Conservation (phyloP, 345 rosid species). For the Euclidium syriacum region DNA sequence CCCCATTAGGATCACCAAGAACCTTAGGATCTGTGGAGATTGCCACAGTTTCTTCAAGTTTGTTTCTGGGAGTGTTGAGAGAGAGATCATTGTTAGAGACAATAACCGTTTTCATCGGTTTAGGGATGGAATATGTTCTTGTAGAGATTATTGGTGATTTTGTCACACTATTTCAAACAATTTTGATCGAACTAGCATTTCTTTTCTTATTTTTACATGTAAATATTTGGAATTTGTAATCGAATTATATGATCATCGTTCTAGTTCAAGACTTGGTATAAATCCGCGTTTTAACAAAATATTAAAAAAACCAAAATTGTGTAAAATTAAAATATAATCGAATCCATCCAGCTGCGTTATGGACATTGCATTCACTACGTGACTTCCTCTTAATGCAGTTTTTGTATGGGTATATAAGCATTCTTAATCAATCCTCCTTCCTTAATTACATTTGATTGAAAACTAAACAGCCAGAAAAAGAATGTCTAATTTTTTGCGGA, state of each 20-base stretch:
- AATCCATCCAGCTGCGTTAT: constrained; percentile 21
- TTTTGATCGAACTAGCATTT: not conserved
- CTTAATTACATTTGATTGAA: constrained; percentile 5
- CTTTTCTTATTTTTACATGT: not conserved
- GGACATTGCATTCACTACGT: constrained; percentile 26
- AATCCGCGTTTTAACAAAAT: not conserved
- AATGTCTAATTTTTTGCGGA: constrained; percentile 21
- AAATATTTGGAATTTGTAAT: not conserved
- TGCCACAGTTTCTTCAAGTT: constrained; percentile 76
- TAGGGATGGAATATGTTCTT: constrained; percentile 50
- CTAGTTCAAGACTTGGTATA: constrained; percentile 4
- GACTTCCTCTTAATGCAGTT: constrained; percentile 17
- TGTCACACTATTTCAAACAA: not conserved
- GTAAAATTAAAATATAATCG: not conserved
- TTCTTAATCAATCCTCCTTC: not conserved
- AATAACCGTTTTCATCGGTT: constrained; percentile 75
- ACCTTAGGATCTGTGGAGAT: constrained; percentile 85
- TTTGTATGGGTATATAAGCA: constrained; percentile 8
- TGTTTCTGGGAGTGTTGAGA: constrained; percentile 47
- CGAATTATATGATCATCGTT: not conserved
- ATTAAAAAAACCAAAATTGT: not conserved
- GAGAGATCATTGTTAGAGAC: constrained; percentile 74
- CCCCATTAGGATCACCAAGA: constrained; percentile 78
- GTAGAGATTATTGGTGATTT: constrained; percentile 63
- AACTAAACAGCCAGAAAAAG: not conserved